phyloP scores from a whole-genome alignment of 192 early-diverging fungal species.

The Coemansia sp. region DNA sequence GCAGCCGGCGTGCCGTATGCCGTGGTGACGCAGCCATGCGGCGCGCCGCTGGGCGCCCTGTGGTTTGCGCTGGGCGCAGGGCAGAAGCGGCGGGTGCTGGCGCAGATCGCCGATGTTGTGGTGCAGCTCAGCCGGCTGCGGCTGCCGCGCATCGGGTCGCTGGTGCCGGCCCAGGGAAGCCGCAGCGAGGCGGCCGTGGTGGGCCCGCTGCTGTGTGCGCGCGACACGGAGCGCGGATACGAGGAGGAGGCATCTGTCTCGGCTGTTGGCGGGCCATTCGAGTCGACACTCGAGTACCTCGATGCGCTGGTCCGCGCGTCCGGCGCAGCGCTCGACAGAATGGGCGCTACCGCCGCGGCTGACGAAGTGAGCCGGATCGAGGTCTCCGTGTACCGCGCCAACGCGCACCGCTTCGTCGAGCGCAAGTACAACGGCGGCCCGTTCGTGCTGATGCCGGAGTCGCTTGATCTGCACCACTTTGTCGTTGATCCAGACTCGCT shows the following conservation, averaged over 20 bases:
- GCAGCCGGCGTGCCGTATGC: slow-evolving; percentile 40
- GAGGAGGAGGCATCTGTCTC: no score
- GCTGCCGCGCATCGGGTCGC: slow-evolving; percentile 34
- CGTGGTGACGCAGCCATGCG: slow-evolving; percentile 10
- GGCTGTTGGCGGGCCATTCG: slow-evolving; percentile 21
- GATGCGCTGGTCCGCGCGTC: slow-evolving; percentile 32
- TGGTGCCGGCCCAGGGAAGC: neutral
- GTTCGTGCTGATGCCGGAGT: slow-evolving; percentile 47
- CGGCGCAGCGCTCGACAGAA: slow-evolving; percentile 7
- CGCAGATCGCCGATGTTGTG: slow-evolving; percentile 31
- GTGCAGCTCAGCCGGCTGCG: slow-evolving; percentile 33
- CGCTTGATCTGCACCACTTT: slow-evolving; percentile 37
- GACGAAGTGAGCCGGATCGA: slow-evolving; percentile 23
- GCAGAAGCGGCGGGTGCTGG: slow-evolving; percentile 29
- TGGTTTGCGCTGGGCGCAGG: slow-evolving; percentile 21
- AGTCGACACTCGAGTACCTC: slow-evolving; percentile 16
- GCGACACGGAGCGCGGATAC: slow-evolving; percentile 34
- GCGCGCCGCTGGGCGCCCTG: slow-evolving; percentile 18
- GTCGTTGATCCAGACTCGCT: slow-evolving; percentile 13
- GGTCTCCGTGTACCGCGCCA: slow-evolving; percentile 13
- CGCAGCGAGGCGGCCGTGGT: slow-evolving; percentile 16
- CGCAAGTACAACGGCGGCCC: slow-evolving; percentile 8
- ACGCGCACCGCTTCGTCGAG: slow-evolving; percentile 13
- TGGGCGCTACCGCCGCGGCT: neutral
- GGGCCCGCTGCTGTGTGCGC: slow-evolving; percentile 36